These are phyloP conservation scores for Pseudocercospora fuligena DNA, from an alignment of 2,329 filamentous ascomycete genomes.

Conservation along the genomic window DNA sequence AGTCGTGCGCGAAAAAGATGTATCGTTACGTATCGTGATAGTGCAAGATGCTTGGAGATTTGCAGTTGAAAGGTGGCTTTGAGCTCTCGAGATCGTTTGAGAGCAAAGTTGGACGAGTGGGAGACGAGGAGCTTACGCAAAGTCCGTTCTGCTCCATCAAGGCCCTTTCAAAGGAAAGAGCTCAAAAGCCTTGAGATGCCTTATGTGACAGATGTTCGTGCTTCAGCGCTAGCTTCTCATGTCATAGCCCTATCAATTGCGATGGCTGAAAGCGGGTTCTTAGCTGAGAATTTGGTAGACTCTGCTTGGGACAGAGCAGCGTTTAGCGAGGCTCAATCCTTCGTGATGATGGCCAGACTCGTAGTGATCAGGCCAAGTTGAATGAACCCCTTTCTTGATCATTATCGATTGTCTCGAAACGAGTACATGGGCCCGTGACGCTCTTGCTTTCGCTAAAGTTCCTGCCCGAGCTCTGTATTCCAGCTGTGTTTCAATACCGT, in stretches of 20 bases:
- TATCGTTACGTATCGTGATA: neutral
- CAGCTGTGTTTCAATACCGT: neutral
- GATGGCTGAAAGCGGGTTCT: neutral
- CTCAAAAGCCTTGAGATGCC: too few species aligned
- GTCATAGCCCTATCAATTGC: neutral
- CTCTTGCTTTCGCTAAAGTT: neutral
- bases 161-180: too few species aligned
- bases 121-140: too few species aligned
- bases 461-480: neutral
- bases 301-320: neutral
- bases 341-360: neutral
- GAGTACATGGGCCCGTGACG: neutral
- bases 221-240: neutral
- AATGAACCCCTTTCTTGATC: neutral
- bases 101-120: too few species aligned
- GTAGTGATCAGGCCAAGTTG: too few species aligned
- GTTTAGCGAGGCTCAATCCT: neutral
- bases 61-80: neutral
- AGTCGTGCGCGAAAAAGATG: neutral
- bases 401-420: neutral
- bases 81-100: too few species aligned
- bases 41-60: too few species aligned
- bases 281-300: neutral
- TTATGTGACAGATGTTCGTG: too few species aligned
- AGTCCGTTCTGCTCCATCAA: too few species aligned